Conservation (phyloP, 306 rosid genomes). For the Biancaea sappan region DNA sequence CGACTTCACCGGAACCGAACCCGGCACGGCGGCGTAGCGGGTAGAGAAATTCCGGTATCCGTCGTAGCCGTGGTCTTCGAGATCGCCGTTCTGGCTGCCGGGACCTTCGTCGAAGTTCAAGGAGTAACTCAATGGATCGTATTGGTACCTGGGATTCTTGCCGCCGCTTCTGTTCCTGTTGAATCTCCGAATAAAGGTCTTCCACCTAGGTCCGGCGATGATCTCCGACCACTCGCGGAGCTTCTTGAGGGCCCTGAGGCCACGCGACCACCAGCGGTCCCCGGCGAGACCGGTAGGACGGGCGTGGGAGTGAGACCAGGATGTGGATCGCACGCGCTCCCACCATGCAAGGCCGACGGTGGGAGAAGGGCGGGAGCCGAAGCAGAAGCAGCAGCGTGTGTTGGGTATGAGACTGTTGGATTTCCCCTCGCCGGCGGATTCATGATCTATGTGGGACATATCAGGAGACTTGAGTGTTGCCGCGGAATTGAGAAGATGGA, state of each 20-base stretch:
- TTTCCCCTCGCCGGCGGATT: constrained; percentile 41
- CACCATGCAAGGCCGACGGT: constrained; percentile 60
- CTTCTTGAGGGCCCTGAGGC: constrained; percentile 61
- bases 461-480: neutral
- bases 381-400: constrained; percentile 61
- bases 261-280: constrained; percentile 72
- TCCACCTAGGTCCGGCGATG: constrained; percentile 95
- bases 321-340: constrained; percentile 55
- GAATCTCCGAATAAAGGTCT: constrained; percentile 82
- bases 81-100: constrained; percentile 49
- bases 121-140: constrained; percentile 85
- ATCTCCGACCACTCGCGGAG: constrained; percentile 91
- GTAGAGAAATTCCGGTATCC: constrained; percentile 68
- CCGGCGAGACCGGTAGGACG: constrained; percentile 10
- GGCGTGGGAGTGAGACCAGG: constrained; percentile 26
- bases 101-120: constrained; percentile 84
- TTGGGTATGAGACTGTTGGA: constrained; percentile 39
- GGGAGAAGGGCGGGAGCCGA: constrained; percentile 47
- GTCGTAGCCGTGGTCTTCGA: constrained; percentile 39
- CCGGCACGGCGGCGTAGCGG: constrained; percentile 57
- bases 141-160: constrained; percentile 68
- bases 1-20: constrained; percentile 27
- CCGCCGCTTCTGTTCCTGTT: constrained; percentile 55
- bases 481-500: neutral
- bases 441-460: constrained; percentile 42